phyloP scores from a whole-genome alignment of 257 asterid species.

The Solanum lignicaule region DNA sequence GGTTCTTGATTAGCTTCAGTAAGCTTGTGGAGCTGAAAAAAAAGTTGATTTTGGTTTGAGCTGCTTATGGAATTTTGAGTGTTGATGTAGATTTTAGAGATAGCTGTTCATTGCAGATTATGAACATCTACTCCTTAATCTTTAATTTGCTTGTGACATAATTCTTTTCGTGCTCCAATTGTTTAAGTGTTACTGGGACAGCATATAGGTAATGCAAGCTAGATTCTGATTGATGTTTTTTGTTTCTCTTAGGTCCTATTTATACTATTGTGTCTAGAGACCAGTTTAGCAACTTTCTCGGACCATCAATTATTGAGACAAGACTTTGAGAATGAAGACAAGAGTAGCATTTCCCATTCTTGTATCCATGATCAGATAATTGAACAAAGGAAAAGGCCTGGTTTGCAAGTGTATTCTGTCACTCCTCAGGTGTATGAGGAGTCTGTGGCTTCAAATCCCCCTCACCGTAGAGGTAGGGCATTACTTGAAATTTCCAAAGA shows the following conservation, averaged over 20 bases:
- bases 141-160: background rate
- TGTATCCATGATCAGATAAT: conserved; percentile 91
- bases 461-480: conserved; percentile 49
- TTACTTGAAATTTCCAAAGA: conserved; percentile 39
- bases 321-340: conserved; percentile 28
- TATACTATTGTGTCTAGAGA: conserved; percentile 44
- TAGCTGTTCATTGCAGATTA: background rate
- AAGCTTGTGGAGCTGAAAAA: background rate
- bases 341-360: conserved; percentile 49
- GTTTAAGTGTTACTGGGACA: background rate
- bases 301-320: conserved; percentile 32
- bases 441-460: conserved; percentile 26
- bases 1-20: background rate
- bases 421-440: conserved; percentile 67
- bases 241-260: conserved; percentile 46
- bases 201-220: background rate
- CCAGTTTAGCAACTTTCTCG: conserved; percentile 32
- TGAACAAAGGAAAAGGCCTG: conserved; percentile 78
- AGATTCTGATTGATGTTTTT: background rate
- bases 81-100: background rate
- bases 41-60: background rate
- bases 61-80: background rate
- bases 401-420: conserved; percentile 70
- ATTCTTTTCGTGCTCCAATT: background rate
- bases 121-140: background rate